phyloP scores from a whole-genome alignment of 1,139 yeast species.

The Lodderomyces theae region DNA sequence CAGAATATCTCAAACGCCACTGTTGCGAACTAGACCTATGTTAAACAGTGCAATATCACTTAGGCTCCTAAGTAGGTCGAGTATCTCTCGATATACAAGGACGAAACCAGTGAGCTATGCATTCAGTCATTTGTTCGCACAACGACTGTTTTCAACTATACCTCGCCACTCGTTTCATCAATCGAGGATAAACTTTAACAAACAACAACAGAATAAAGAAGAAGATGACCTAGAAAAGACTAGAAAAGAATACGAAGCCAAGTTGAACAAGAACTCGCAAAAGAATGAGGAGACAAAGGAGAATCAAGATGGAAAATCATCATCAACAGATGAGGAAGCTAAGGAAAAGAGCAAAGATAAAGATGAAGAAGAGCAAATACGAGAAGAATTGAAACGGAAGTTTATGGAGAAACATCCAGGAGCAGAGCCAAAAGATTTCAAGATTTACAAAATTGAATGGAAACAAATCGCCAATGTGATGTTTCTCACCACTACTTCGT shows the following conservation, averaged over 20 bases:
- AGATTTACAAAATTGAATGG: constrained; percentile 29
- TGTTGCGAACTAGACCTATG: not conserved
- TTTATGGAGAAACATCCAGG: constrained; percentile 33
- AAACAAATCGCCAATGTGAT: constrained; percentile 18
- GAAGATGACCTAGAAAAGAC: constrained; percentile 8
- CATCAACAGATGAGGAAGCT: constrained; percentile 20
- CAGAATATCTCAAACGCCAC: not conserved
- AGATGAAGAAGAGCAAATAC: constrained; percentile 22
- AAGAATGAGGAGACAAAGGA: constrained; percentile 11
- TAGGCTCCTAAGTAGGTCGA: constrained; percentile 5
- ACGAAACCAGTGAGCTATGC: not conserved
- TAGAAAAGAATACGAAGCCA: constrained; percentile 13
- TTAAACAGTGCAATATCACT: constrained; percentile 1
- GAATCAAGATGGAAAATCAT: constrained; percentile 11
- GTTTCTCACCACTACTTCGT: constrained; percentile 16
- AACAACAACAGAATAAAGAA: constrained; percentile 10
- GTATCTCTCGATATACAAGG: not conserved
- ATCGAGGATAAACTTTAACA: constrained; percentile 3
- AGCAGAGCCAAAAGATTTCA: constrained; percentile 30
- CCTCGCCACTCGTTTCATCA: constrained; percentile 6
- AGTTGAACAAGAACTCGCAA: constrained; percentile 8
- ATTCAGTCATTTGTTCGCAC: not conserved
- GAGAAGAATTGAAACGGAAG: constrained; percentile 33
- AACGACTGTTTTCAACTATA: constrained; percentile 5
- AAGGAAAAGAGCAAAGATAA: constrained; percentile 17